Evolutionary conservation across 2,329 filamentous ascomycete genomes (phyloP).

Genomic region (Penicillium sp.): DNA sequence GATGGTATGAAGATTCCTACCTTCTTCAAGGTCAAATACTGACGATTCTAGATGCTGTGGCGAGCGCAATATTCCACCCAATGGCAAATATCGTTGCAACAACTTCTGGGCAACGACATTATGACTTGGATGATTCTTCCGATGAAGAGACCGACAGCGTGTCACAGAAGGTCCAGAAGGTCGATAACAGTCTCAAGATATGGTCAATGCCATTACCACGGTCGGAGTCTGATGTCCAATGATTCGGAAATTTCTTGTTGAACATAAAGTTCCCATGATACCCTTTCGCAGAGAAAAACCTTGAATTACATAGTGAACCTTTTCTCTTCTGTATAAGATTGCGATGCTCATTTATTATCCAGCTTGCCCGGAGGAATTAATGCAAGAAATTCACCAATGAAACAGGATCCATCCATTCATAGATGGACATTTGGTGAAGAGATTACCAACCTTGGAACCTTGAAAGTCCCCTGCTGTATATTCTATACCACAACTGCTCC

Average conservation of each 20-base stretch:
- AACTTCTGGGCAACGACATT: slow-evolving; percentile 49
- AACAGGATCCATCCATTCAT: no score
- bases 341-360: no score
- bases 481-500: background rate
- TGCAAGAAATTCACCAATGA: no score
- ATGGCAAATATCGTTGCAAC: slow-evolving; percentile 51
- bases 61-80: slow-evolving; percentile 50
- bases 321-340: no score
- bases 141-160: slow-evolving; percentile 12
- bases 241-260: background rate
- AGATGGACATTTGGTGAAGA: no score
- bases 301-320: background rate
- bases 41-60: slow-evolving; percentile 44
- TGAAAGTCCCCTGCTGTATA: background rate
- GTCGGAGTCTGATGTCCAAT: background rate
- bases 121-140: slow-evolving; percentile 15
- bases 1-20: slow-evolving; percentile 37
- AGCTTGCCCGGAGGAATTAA: no score
- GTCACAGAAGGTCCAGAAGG: background rate
- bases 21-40: slow-evolving; percentile 8
- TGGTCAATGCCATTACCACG: slow-evolving; percentile 38
- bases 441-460: no score
- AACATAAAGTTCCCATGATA: background rate
- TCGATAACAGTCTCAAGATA: slow-evolving; percentile 43
- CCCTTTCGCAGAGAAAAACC: background rate